Conservation (phyloP, 352 stramenopile genomes). For the Phytophthora rubi region DNA sequence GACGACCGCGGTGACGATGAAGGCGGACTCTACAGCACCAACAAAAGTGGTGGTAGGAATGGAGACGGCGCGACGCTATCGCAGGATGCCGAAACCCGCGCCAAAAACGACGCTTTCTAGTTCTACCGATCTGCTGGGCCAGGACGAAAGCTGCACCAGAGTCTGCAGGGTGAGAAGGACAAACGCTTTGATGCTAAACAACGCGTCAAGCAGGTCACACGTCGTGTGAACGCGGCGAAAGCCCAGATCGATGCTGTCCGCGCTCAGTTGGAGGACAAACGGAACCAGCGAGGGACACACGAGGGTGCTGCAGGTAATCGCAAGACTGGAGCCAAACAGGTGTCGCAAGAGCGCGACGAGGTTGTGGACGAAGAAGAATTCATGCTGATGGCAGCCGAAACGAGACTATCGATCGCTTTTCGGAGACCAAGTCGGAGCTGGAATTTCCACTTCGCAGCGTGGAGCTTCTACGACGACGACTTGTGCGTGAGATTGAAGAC, state of each 20-base stretch:
- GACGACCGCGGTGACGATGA: too few relatives aligned
- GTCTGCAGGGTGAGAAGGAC: constrained; percentile 75
- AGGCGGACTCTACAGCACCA: constrained; percentile 2
- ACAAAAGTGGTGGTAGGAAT: constrained; percentile 8
- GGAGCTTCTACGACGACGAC: constrained; percentile 74
- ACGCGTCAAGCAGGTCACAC: constrained; percentile 73
- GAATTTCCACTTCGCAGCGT: constrained; percentile 70
- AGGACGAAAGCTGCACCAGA: constrained; percentile 65
- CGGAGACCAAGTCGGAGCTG: constrained; percentile 72
- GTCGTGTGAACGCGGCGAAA: constrained; percentile 83
- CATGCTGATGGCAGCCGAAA: constrained; percentile 84
- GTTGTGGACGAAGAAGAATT: constrained; percentile 95
- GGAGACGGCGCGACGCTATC: constrained; percentile 9
- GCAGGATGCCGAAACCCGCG: constrained; percentile 26
- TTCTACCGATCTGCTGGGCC: constrained; percentile 63
- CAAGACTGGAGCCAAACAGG: constrained; percentile 12
- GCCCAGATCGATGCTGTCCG: constrained; percentile 72
- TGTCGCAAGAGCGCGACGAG: constrained; percentile 55
- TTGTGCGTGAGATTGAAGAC: constrained; percentile 86
- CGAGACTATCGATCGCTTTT: constrained; percentile 85
- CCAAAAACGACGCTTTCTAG: constrained; percentile 78
- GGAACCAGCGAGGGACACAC: constrained; percentile 34
- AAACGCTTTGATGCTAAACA: constrained; percentile 78
- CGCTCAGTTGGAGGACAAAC: constrained; percentile 70
- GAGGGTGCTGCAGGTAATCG: background rate